Percentiles rank a stretch among this genome's conserved stretches.
These are phyloP conservation scores for Rhodofomes roseus DNA, from an alignment of 1,284 basidiomycete genomes.

Conservation along the genomic window DNA sequence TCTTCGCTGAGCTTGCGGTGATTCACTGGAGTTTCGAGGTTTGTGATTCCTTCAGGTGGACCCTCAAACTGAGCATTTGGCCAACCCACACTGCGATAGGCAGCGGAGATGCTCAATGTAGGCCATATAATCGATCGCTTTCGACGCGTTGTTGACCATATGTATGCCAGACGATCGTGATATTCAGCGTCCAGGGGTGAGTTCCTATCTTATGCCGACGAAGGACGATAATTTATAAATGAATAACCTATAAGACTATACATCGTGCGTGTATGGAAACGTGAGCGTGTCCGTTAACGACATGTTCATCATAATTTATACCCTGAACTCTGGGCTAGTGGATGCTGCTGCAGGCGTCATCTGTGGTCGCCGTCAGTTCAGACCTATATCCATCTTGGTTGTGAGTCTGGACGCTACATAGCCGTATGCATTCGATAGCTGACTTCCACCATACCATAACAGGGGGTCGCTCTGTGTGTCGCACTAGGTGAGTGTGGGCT, in stretches of 20 bases:
- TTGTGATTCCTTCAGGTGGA: neutral
- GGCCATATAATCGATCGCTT: no score
- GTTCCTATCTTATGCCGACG: neutral
- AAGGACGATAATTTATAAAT: no score
- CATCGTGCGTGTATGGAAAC: neutral
- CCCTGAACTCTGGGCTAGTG: neutral
- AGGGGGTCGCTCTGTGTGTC: neutral
- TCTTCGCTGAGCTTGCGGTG: neutral
- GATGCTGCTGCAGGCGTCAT: neutral
- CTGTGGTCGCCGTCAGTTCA: neutral
- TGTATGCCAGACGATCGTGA: no score
- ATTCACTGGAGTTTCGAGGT: neutral
- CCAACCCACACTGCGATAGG: no score
- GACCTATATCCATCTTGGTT: neutral
- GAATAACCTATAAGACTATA: neutral
- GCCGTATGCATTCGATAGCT: no score
- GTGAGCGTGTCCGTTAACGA: neutral
- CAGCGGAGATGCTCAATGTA: no score
- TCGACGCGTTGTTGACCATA: no score
- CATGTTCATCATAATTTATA: neutral
- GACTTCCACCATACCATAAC: no score
- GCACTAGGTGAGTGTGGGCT: neutral
- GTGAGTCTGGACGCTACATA: neutral
- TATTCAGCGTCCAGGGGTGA: neutral
- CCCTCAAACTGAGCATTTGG: no score